Evolutionary conservation across 768 basidiomycete species (phyloP).

Genomic region (Trametes elegans): DNA sequence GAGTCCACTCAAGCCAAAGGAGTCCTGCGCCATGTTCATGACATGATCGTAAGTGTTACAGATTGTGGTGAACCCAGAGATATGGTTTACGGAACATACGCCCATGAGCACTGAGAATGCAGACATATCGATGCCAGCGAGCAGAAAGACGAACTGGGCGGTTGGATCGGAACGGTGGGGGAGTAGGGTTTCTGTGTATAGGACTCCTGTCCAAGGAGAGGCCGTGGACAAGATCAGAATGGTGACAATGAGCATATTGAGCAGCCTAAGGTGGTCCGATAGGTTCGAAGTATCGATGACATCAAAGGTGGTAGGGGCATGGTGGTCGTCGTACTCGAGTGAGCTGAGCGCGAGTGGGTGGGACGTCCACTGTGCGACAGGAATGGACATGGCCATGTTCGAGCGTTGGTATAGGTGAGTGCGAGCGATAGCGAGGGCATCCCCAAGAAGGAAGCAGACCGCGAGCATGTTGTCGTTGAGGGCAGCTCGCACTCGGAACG

Average conservation of each 20-base stretch:
- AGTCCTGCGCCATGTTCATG: background rate
- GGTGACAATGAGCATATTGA: slow-evolving; percentile 15
- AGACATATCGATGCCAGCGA: slow-evolving; percentile 37
- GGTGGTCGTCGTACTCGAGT: slow-evolving; percentile 29
- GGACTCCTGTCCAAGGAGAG: slow-evolving; percentile 24
- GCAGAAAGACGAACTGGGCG: slow-evolving; percentile 28
- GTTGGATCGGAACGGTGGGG: slow-evolving; percentile 23
- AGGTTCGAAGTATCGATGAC: slow-evolving; percentile 53
- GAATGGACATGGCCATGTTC: slow-evolving; percentile 22
- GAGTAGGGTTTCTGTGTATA: slow-evolving; percentile 45
- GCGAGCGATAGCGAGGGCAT: slow-evolving; percentile 31
- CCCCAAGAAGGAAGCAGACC: slow-evolving; percentile 21
- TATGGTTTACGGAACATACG: slow-evolving; percentile 36
- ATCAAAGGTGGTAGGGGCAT: slow-evolving; percentile 38
- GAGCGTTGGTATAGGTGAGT: slow-evolving; percentile 27
- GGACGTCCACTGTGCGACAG: slow-evolving; percentile 36
- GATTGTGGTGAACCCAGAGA: slow-evolving; percentile 37
- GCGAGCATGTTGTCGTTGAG: too few relatives aligned
- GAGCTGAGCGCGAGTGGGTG: slow-evolving; percentile 32
- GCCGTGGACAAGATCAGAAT: slow-evolving; percentile 35
- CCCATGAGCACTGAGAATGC: slow-evolving; percentile 40
- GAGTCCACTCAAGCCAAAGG: background rate
- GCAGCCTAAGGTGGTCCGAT: slow-evolving; percentile 42
- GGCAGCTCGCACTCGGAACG: too few relatives aligned
- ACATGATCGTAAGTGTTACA: slow-evolving; percentile 39